Evolutionary conservation across 768 basidiomycete species (phyloP).

Genomic region (Trametes cingulata): DNA sequence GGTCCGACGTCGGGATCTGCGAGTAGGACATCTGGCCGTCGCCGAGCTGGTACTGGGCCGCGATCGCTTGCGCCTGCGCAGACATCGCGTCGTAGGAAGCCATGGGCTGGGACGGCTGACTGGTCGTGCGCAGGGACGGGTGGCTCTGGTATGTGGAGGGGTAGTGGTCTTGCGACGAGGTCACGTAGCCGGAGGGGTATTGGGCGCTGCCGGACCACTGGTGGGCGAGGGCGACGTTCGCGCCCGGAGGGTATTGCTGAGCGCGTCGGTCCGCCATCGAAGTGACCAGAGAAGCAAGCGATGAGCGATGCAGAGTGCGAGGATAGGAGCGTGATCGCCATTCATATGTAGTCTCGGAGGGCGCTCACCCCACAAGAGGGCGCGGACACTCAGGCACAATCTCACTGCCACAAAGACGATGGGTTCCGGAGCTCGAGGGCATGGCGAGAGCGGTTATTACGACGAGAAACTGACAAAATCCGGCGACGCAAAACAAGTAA

Average conservation of each 20-base stretch:
- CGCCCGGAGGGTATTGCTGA: constrained; percentile 19
- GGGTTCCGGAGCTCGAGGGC: constrained; percentile 12
- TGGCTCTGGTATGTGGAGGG: constrained; percentile 17
- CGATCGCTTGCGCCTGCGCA: constrained; percentile 21
- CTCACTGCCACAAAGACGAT: constrained; percentile 29
- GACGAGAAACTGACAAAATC: constrained; percentile 15
- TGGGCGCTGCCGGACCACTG: constrained; percentile 19
- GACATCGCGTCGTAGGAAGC: constrained; percentile 21
- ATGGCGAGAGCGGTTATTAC: constrained; percentile 10
- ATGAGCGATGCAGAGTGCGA: constrained; percentile 13
- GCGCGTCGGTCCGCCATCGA: constrained; percentile 27
- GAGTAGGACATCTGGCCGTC: constrained; percentile 20
- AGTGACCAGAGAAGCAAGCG: constrained; percentile 7
- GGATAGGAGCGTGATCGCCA: constrained; percentile 23
- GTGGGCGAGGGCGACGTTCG: constrained; percentile 20
- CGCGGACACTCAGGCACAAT: constrained; percentile 25
- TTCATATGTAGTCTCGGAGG: constrained; percentile 24
- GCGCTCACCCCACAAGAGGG: constrained; percentile 9
- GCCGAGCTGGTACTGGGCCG: constrained; percentile 19
- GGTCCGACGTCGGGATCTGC: constrained; percentile 21
- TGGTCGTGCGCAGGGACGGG: constrained; percentile 17
- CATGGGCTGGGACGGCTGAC: constrained; percentile 9
- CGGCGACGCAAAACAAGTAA: constrained; percentile 24
- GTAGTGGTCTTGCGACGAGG: constrained; percentile 21
- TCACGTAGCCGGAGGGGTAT: constrained; percentile 19